phyloP scores from a whole-genome alignment of 1,284 basidiomycete species.

The Malassezia sympodialis region DNA sequence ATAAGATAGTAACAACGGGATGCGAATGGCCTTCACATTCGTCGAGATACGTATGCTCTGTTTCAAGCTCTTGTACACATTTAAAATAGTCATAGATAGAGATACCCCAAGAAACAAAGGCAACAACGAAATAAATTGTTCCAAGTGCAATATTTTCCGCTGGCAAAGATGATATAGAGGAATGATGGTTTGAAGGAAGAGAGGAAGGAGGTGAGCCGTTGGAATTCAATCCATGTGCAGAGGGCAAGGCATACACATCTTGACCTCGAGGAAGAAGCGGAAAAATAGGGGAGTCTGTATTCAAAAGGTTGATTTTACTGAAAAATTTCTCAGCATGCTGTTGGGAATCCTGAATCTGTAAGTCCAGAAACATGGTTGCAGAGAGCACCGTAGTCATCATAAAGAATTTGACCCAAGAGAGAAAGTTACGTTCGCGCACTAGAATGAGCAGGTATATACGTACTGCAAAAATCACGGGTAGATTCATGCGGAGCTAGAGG shows the following conservation, averaged over 20 bases:
- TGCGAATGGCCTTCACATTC: conserved; percentile 15
- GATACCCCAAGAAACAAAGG: background rate
- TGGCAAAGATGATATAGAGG: background rate
- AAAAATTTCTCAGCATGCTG: background rate
- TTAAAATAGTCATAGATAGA: conserved; percentile 12
- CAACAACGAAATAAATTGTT: conserved; percentile 6
- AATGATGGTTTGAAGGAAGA: background rate
- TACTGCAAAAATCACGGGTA: conserved; percentile 15
- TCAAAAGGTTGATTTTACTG: background rate
- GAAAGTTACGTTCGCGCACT: conserved; percentile 13
- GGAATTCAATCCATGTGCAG: background rate
- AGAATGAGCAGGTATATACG: background rate
- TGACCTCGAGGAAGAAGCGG: background rate
- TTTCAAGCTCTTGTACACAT: conserved; percentile 10
- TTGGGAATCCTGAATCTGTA: conserved; percentile 1
- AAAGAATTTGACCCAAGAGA: conserved; percentile 11
- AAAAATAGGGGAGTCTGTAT: background rate
- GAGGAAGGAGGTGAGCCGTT: background rate
- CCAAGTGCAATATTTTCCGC: background rate
- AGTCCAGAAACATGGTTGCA: conserved; percentile 7
- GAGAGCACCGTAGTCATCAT: conserved; percentile 6
- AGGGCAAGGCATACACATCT: background rate
- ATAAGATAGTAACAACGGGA: conserved; percentile 8
- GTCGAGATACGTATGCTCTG: conserved; percentile 12
- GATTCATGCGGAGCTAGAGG: background rate